Conservation (phyloP, 768 basidiomycete species). For the Leccinum longicurvipes region DNA sequence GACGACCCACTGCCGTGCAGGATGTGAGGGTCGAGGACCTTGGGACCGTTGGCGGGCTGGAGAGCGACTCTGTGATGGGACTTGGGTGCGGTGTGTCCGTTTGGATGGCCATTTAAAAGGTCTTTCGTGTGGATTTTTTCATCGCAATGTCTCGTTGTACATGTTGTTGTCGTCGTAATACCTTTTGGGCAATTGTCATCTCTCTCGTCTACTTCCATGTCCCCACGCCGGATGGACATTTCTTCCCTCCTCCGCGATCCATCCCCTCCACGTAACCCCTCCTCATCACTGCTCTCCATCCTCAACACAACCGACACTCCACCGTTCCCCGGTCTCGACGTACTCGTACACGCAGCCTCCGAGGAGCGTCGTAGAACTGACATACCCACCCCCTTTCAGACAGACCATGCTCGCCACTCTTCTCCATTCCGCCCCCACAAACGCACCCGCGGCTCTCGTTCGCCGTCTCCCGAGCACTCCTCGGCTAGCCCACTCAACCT, state of each 20-base stretch:
- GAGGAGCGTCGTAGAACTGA: constrained; percentile 60
- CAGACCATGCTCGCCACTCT: constrained; percentile 23
- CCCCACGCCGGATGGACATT: constrained; percentile 69
- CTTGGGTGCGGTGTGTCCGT: constrained; percentile 80
- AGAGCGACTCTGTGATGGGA: constrained; percentile 69
- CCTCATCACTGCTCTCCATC: constrained; percentile 21
- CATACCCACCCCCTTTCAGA: constrained; percentile 32
- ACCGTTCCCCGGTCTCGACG: constrained; percentile 48
- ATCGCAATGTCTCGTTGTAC: constrained; percentile 94
- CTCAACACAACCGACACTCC: constrained; percentile 14
- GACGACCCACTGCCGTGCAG: constrained; percentile 70
- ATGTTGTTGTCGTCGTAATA: constrained; percentile 25
- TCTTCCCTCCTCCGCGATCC: constrained; percentile 62
- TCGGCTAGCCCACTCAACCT: constrained; percentile 20
- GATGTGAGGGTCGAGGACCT: constrained; percentile 79
- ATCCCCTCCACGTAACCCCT: constrained; percentile 18
- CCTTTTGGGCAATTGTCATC: not conserved
- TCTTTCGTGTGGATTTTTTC: constrained; percentile 52
- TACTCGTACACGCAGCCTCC: constrained; percentile 68
- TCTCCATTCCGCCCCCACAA: constrained; percentile 11
- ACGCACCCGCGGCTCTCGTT: constrained; percentile 18
- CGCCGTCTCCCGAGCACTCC: constrained; percentile 11
- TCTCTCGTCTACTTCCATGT: constrained; percentile 36
- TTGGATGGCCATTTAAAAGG: constrained; percentile 59
- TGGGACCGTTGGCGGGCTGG: constrained; percentile 87